Evolutionary conservation across 192 early-diverging fungal genomes (phyloP).

Genomic region (Spizellomyces punctatus): DNA sequence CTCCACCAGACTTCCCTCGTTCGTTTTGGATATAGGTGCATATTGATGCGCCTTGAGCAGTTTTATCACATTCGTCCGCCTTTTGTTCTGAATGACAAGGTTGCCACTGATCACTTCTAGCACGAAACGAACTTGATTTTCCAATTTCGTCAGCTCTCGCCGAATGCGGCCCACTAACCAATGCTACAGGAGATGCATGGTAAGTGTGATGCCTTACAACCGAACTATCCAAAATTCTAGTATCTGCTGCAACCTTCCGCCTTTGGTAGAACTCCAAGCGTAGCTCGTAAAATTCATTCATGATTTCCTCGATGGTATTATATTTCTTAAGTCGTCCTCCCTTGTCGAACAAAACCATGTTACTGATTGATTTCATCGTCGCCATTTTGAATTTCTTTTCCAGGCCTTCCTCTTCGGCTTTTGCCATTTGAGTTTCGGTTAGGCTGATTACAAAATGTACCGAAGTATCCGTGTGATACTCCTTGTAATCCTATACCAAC

Average conservation of each 20-base stretch:
- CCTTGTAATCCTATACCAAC: constrained; percentile 56
- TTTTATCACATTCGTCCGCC: constrained; percentile 65
- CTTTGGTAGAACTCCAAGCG: constrained; percentile 76
- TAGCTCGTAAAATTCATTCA: constrained; percentile 81
- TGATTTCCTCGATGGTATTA: constrained; percentile 68
- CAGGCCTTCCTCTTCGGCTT: constrained; percentile 70
- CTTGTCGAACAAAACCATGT: constrained; percentile 88
- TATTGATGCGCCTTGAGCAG: constrained; percentile 63
- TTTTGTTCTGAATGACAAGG: constrained; percentile 74
- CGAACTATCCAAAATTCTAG: neutral
- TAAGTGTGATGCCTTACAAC: neutral
- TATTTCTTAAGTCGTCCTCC: constrained; percentile 77
- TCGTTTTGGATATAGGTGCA: constrained; percentile 50
- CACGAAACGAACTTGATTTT: constrained; percentile 80
- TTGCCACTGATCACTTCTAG: constrained; percentile 76
- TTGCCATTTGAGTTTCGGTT: constrained; percentile 61
- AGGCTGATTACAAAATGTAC: constrained; percentile 62
- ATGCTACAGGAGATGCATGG: neutral
- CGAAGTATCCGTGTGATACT: constrained; percentile 61
- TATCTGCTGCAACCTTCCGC: constrained; percentile 67
- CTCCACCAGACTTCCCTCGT: constrained; percentile 46
- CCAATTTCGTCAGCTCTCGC: constrained; percentile 62
- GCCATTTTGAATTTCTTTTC: constrained; percentile 73
- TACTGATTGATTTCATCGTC: constrained; percentile 66
- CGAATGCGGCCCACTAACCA: constrained; percentile 58